Percentiles rank a stretch among this genome's conserved stretches.
Conservation (phyloP, 2,329 filamentous ascomycete genomes). For the Pseudocercospora musae region DNA sequence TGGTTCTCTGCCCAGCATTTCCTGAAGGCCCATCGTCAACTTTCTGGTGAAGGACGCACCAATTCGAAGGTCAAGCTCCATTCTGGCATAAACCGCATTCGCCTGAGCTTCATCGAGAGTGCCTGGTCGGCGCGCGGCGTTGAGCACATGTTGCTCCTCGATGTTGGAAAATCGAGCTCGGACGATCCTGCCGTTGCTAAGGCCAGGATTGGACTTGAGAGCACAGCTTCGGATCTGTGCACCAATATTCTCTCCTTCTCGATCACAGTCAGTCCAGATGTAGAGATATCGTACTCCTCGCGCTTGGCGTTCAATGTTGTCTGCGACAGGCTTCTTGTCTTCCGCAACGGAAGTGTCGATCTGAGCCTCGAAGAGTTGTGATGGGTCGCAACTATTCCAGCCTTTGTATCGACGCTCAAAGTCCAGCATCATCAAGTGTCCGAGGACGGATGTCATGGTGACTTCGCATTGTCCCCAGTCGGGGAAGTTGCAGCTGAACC, state of each 20-base stretch:
- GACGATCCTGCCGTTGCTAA: constrained; percentile 64
- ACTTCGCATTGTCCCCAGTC: constrained; percentile 79
- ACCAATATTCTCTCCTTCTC: constrained; percentile 95
- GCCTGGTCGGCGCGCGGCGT: constrained; percentile 73
- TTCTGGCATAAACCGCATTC: constrained; percentile 80
- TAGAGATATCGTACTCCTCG: constrained; percentile 70
- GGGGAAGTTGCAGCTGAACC: constrained; percentile 82
- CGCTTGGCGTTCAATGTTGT: constrained; percentile 81
- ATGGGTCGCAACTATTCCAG: constrained; percentile 79
- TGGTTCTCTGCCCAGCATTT: constrained; percentile 75
- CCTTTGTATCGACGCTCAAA: constrained; percentile 71
- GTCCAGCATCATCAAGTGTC: constrained; percentile 78
- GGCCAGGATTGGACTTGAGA: constrained; percentile 64
- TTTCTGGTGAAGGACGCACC: constrained; percentile 90
- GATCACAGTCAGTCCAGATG: constrained; percentile 98
- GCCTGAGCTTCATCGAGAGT: constrained; percentile 81
- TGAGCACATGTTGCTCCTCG: constrained; percentile 85
- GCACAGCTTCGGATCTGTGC: constrained; percentile 84
- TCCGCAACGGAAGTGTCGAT: constrained; percentile 66
- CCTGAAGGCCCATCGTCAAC: constrained; percentile 73
- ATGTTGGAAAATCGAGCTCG: constrained; percentile 94
- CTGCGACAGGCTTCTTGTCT: constrained; percentile 74
- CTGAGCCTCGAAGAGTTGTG: constrained; percentile 74
- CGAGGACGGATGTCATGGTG: constrained; percentile 89
- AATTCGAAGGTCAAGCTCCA: constrained; percentile 88